These are phyloP conservation scores for Agastache rugosa DNA, from an alignment of 257 asterid species.

Conservation along the genomic window DNA sequence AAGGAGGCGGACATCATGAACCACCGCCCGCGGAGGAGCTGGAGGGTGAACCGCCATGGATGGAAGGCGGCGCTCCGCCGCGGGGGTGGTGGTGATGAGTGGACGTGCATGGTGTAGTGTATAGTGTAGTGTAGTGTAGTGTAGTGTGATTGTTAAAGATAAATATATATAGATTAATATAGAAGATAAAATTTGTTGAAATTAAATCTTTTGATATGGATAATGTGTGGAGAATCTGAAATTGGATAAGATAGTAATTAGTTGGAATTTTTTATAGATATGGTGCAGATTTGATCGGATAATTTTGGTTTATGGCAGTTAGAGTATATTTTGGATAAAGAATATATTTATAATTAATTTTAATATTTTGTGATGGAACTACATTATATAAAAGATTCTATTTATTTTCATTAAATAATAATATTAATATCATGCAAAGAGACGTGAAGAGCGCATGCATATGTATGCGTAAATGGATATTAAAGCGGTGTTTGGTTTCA, in stretches of 20 bases:
- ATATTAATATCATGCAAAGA: no score
- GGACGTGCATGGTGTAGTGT: neutral
- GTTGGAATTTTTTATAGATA: neutral
- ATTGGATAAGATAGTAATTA: neutral
- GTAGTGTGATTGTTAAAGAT: neutral
- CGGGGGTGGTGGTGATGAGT: neutral
- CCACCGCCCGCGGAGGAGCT: conserved; percentile 64
- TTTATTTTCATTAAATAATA: no score
- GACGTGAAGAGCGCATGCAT: no score
- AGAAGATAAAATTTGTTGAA: neutral
- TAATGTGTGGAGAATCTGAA: neutral
- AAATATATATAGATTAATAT: neutral
- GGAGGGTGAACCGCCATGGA: neutral
- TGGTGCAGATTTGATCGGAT: neutral
- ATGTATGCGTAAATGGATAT: no score
- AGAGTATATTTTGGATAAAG: neutral
- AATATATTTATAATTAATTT: no score
- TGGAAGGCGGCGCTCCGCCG: neutral
- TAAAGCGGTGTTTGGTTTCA: no score
- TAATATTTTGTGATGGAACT: no score
- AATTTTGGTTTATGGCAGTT: neutral
- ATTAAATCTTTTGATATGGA: neutral
- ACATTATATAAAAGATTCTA: no score
- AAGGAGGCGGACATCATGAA: conserved; percentile 80
- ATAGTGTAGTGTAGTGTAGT: neutral